Evolutionary conservation across 2,329 filamentous ascomycete species (phyloP), one percentile per base, ranked within the genome.

Genomic region (Colletotrichum navitas): DNA sequence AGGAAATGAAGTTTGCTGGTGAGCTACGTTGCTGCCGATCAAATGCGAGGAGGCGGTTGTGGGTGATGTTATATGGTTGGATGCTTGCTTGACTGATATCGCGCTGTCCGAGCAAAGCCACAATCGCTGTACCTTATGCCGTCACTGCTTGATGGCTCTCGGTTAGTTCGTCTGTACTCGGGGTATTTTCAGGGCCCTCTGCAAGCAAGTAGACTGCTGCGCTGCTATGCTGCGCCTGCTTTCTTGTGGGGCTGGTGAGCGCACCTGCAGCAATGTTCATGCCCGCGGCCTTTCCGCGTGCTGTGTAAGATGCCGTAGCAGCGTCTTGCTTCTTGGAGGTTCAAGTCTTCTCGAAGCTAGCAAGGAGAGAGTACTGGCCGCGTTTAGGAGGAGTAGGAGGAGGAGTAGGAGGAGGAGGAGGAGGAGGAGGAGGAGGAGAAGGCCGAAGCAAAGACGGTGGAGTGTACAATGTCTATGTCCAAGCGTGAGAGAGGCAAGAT

Each of bases 231-330:
- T 72, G 70, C 70, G 70, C 70, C 70, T 70, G 70, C 55, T 71
- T 70, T 55, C 49, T 66, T 47, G 67, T 70, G 70, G 70, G 70
- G 66, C 66, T 32, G 34, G 32, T 58, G 49, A 66, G 61, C 70
- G 61, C 70, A 72, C 70, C 70, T 72, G 61, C 70, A 72, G 70
- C 61, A 56, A 71, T 66, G 47, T 71, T 72, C 70, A 72, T 72
- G 70, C 70, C 70, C 41, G 67, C 66, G 62, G 62, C 60, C 59
- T 63, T 63, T 64, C 64, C 59, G 68, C 68, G 59, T 32, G n/a
- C 11, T 47, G 10, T 47, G 52, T 60, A 47, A 71, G 64, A 56
- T 52, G 55, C 61, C 26, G 54, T 36, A 39, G 49, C 21, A 32
- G 45, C 29, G 3, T 16, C 2, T 1, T 32, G 26, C 16, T 52